Evolutionary conservation across 2,329 filamentous ascomycete species (phyloP).

Genomic region (Cladosporium sp.): DNA sequence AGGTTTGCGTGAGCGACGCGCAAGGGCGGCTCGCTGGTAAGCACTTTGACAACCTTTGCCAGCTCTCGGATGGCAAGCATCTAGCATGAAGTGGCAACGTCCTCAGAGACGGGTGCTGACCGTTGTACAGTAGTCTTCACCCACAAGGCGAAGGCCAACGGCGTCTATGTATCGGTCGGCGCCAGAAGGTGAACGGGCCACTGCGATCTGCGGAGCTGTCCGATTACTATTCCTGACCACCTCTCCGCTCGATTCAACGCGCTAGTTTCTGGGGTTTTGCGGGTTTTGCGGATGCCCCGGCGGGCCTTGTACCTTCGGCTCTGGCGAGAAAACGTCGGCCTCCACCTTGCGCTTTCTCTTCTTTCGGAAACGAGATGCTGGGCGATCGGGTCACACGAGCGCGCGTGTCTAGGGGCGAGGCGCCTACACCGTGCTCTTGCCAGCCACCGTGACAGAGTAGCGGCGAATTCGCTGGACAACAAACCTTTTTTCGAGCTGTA

Average conservation of each 20-base stretch:
- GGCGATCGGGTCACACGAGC: conserved; percentile 4
- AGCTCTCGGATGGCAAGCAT: neutral
- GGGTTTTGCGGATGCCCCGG: neutral
- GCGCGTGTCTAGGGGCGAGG: neutral
- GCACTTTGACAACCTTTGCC: neutral
- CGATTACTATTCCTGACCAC: conserved; percentile 5
- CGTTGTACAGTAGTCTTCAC: neutral
- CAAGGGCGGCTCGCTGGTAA: neutral
- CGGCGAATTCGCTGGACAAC: neutral
- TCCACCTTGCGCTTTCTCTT: neutral
- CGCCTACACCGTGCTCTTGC: neutral
- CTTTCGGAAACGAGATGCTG: neutral
- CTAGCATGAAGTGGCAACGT: too few species aligned
- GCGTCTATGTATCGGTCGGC: neutral
- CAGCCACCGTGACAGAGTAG: conserved; percentile 4
- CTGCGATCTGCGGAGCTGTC: conserved; percentile 1
- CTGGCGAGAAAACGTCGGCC: neutral
- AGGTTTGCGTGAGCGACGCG: neutral
- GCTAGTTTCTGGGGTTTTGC: conserved; percentile 6
- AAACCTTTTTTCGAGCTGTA: neutral
- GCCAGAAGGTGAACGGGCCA: neutral
- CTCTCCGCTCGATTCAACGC: neutral
- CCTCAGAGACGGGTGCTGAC: neutral
- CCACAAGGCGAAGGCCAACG: neutral
- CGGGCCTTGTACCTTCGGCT: neutral